Base-by-base conservation (phyloP, 73 alveolate species). In the Paramecium biaurelia region DNA sequence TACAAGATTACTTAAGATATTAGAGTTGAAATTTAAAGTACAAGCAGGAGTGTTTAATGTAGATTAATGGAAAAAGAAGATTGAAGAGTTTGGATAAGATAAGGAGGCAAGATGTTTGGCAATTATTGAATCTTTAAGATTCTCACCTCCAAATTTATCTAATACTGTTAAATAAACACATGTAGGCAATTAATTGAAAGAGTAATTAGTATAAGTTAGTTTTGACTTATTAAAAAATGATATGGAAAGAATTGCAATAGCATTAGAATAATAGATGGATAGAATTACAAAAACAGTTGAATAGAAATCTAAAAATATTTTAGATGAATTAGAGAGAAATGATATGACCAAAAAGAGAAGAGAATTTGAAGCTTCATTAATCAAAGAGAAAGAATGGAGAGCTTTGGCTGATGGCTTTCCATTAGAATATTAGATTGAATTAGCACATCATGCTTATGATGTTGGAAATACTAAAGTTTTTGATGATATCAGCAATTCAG, bases 1-100 rank as follows among this genome's bases (percentile, higher is more conserved):
- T 53, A 53, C 68, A n/a, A 53, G 68, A 18, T 53, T 53, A 34
- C 21, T 53, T 3, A 53, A 53, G 8, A n/a, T 53, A 53, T 53
- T 53, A 21, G 68, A 53, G 53, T 93, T 98, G 92, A 98, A 98
- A 93, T 98, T 94, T 94, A 95, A 97, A 23, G 95, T 98, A 26
- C 95, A 95, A 74, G 93, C 97, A 82, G 99, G 98, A 26, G 95
- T 94, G 42, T 93, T 97, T 38, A 96, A 96, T 57, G 95, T 98
- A 59, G 99, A 98, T 74, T 95, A 97, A 21, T 98, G 99, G 99
- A 98, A 96, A 94, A 98, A 98, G 97, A 97, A 97, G 90, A 92
- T 98, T 24, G 99, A 98, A 92, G 99, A 98, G 92, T 96, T 96
- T 93, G 95, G 92, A 34, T 72, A 85, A 21, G 94, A 95, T 85